Conservation (phyloP, 1,139 yeast species). For the Sugiyamaella japonica region DNA sequence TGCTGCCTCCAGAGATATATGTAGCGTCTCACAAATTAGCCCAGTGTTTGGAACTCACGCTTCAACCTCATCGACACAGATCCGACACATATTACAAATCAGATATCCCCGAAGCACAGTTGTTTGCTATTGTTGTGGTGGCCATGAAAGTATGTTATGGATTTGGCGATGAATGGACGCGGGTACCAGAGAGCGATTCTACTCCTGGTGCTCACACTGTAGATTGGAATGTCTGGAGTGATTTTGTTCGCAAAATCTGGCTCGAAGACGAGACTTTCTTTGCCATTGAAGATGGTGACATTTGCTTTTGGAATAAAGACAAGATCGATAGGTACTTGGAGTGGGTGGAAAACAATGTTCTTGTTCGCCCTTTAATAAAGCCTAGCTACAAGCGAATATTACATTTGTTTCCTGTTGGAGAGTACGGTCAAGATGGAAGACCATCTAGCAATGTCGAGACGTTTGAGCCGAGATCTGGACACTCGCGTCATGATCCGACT, state of each 20-base stretch:
- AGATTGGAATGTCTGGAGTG: slow-evolving; percentile 41
- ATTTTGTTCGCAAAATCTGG: slow-evolving; percentile 38
- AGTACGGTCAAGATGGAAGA: slow-evolving; percentile 11
- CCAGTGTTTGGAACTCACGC: neutral
- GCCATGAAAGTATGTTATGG: slow-evolving; percentile 40
- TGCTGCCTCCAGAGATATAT: slow-evolving; percentile 42
- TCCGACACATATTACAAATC: neutral
- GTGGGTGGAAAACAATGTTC: slow-evolving; percentile 35
- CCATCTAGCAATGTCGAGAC: neutral
- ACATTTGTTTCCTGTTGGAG: slow-evolving; percentile 30
- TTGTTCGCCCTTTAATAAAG: slow-evolving; percentile 4
- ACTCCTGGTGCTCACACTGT: slow-evolving; percentile 19
- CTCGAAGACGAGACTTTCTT: slow-evolving; percentile 33
- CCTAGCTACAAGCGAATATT: slow-evolving; percentile 23
- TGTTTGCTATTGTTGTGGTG: slow-evolving; percentile 30
- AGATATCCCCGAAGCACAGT: slow-evolving; percentile 24
- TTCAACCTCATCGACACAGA: neutral
- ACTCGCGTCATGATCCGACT: neutral
- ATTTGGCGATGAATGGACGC: slow-evolving; percentile 31
- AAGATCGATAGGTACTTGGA: slow-evolving; percentile 35
- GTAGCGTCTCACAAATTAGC: slow-evolving; percentile 25
- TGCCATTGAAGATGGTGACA: slow-evolving; percentile 34
- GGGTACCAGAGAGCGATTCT: slow-evolving; percentile 19
- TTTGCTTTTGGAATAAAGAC: slow-evolving; percentile 35
- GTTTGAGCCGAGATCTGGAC: slow-evolving; percentile 4